Evolutionary conservation across 2,329 filamentous ascomycete species (phyloP).

Genomic region (Dactylellina cionopaga): DNA sequence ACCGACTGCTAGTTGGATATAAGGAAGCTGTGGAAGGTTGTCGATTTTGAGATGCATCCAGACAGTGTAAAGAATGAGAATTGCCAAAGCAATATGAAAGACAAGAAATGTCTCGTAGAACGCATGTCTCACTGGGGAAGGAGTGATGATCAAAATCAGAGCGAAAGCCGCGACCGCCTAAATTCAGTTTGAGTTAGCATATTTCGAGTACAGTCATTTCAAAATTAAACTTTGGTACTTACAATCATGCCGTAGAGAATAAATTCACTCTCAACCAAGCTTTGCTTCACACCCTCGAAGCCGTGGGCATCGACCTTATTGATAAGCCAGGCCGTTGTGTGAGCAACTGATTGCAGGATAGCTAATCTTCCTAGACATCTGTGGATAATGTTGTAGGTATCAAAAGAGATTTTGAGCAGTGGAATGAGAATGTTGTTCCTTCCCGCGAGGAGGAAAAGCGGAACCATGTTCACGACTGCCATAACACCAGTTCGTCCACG

Average conservation of each 20-base stretch:
- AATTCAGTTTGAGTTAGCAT: slow-evolving; percentile 44
- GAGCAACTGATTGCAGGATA: slow-evolving; percentile 74
- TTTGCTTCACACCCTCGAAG: slow-evolving; percentile 68
- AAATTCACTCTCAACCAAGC: slow-evolving; percentile 70
- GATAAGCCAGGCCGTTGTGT: slow-evolving; percentile 77
- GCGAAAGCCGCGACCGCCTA: slow-evolving; percentile 60
- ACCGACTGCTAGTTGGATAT: slow-evolving; percentile 77
- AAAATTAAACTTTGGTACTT: slow-evolving; percentile 53
- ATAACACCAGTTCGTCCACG: slow-evolving; percentile 86
- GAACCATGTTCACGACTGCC: slow-evolving; percentile 88
- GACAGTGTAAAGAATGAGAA: slow-evolving; percentile 74
- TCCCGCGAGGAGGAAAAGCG: slow-evolving; percentile 85
- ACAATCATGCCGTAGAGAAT: slow-evolving; percentile 67
- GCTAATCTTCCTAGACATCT: slow-evolving; percentile 83
- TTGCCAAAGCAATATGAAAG: slow-evolving; percentile 79
- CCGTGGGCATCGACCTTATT: slow-evolving; percentile 75
- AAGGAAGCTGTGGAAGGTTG: slow-evolving; percentile 74
- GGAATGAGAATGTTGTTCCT: slow-evolving; percentile 92
- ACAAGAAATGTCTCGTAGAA: slow-evolving; percentile 98
- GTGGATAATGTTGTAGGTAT: slow-evolving; percentile 92
- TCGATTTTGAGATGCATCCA: slow-evolving; percentile 81
- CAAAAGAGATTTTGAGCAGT: slow-evolving; percentile 86
- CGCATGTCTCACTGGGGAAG: slow-evolving; percentile 85
- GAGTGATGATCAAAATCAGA: slow-evolving; percentile 73
- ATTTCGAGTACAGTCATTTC: background rate